phyloP scores from a whole-genome alignment of 495 filamentous ascomycete genomes.

The Penicillium flavigenum region DNA sequence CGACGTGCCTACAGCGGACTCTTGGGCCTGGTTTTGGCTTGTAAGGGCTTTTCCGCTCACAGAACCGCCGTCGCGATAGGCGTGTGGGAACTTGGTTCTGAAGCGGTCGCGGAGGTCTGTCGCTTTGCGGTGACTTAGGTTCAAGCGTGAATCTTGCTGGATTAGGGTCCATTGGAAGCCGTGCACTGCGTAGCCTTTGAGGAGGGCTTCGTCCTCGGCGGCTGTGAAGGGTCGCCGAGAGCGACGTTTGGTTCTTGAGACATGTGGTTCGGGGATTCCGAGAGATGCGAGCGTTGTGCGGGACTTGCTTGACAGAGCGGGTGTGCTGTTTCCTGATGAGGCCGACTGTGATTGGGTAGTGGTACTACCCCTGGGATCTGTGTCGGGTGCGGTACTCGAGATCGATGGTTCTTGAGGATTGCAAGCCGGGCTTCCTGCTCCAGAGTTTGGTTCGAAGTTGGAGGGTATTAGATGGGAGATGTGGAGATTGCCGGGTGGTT shows the following conservation, averaged over 20 bases:
- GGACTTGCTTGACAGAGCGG: conserved; percentile 29
- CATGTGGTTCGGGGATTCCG: conserved; percentile 41
- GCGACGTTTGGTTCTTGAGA: conserved; percentile 40
- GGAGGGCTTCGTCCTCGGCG: conserved; percentile 73
- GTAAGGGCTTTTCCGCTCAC: conserved; percentile 36
- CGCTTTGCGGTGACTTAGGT: conserved; percentile 63
- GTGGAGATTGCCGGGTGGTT: conserved; percentile 26
- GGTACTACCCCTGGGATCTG: conserved; percentile 11
- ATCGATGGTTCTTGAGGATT: conserved; percentile 21
- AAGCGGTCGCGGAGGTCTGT: conserved; percentile 84
- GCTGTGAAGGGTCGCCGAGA: conserved; percentile 63
- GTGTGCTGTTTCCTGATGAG: conserved; percentile 16
- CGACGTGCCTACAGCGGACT: conserved; percentile 12
- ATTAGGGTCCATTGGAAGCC: conserved; percentile 83
- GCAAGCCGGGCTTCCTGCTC: conserved; percentile 12
- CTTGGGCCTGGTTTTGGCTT: conserved; percentile 7
- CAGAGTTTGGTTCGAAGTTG: conserved; percentile 16
- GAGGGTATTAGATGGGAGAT: conserved; percentile 21
- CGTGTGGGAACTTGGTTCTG: conserved; percentile 73
- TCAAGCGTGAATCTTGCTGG: conserved; percentile 65
- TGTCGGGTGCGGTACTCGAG: conserved; percentile 25
- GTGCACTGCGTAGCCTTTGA: conserved; percentile 71
- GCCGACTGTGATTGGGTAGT: conserved; percentile 8
- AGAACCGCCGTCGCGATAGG: conserved; percentile 58
- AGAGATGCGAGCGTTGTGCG: conserved; percentile 35